Evolutionary conservation across 495 filamentous ascomycete species (phyloP), one percentile per base, ranked within the genome.

Genomic region (Talaromyces nanjingensis): DNA sequence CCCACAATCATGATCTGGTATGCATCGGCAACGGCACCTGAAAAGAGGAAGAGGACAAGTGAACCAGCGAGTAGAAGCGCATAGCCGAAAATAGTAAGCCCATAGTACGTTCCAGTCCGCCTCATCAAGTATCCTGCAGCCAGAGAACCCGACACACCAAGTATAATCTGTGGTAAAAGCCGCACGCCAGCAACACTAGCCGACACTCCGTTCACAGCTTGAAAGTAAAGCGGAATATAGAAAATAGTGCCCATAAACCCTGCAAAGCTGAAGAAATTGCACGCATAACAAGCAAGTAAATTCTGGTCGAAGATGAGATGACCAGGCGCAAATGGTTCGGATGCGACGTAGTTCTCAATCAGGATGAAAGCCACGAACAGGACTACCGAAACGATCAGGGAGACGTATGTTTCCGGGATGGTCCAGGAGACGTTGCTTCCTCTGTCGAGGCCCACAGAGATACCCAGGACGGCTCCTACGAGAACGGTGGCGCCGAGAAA

Each of bases 201-300:
- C 9, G 82, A 84, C 31, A 89, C 77, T 6, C 83, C 86, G 53
- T 88, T 76, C 3, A 90, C 86, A 6, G 86, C 91, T 73, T 96
- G 91, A 71, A 86, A 91, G 71, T 87, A 92, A 3, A 96, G 79
- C 9, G 92, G 89, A 31, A 94, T 75, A 69, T 90, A 92, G 79
- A 93, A 96, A 0, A 90, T 63, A 5, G 78, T 71, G 0, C 83
- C 80, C 65, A 93, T 76, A 76, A 87, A 87, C 7, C 81, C 86
- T 6, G 79, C 86, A 61, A 92, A 85, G 52, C 83, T 83, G 73
- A 92, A 92, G 77, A 93, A 91, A 69, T 93, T 91, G 70, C 87
- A 85, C 24, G 86, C 70, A 65, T 89, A 93, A 65, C 82, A 82
- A 1, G 90, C 83, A 59, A 92, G 74, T 34, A 93, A 81, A 2